Evolutionary conservation across 441 rosid species (phyloP).

Genomic region (Flueggea neowawraea): DNA sequence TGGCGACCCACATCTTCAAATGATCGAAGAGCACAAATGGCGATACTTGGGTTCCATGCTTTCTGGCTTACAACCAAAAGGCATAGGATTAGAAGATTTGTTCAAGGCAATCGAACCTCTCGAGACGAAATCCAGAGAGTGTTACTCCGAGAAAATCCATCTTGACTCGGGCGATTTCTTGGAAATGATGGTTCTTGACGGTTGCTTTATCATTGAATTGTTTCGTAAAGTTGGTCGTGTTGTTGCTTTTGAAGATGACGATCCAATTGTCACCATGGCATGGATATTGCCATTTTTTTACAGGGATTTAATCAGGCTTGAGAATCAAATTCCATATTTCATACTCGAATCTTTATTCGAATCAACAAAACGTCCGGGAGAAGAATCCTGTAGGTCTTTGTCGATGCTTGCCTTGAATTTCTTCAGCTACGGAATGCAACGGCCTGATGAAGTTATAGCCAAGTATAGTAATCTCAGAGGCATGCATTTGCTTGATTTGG

Average conservation of each 20-base stretch:
- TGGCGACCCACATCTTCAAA: constrained; percentile 31
- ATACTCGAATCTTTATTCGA: constrained; percentile 51
- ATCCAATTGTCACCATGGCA: constrained; percentile 56
- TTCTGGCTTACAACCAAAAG: constrained; percentile 25
- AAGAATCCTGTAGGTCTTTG: constrained; percentile 3
- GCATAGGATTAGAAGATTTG: constrained; percentile 36
- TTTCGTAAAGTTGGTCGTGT: constrained; percentile 47
- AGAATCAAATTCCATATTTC: constrained; percentile 69
- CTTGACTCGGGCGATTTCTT: constrained; percentile 40
- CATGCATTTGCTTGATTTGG: constrained; percentile 63
- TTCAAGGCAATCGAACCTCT: constrained; percentile 31
- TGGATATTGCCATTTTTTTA: constrained; percentile 69
- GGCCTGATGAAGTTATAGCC: constrained; percentile 32
- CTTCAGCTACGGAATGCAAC: constrained; percentile 9
- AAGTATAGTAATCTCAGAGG: constrained; percentile 22
- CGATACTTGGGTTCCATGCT: constrained; percentile 47
- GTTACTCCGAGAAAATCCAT: constrained; percentile 53
- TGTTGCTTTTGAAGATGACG: constrained; percentile 38
- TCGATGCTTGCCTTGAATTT: not conserved
- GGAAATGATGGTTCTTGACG: constrained; percentile 74
- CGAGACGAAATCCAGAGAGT: constrained; percentile 48
- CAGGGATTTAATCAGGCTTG: constrained; percentile 60
- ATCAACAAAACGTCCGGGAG: constrained; percentile 24
- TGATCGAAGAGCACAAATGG: constrained; percentile 84
- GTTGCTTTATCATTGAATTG: constrained; percentile 57